phyloP scores from a whole-genome alignment of 1,284 basidiomycete genomes.

The Ceratobasidium theobromae region DNA sequence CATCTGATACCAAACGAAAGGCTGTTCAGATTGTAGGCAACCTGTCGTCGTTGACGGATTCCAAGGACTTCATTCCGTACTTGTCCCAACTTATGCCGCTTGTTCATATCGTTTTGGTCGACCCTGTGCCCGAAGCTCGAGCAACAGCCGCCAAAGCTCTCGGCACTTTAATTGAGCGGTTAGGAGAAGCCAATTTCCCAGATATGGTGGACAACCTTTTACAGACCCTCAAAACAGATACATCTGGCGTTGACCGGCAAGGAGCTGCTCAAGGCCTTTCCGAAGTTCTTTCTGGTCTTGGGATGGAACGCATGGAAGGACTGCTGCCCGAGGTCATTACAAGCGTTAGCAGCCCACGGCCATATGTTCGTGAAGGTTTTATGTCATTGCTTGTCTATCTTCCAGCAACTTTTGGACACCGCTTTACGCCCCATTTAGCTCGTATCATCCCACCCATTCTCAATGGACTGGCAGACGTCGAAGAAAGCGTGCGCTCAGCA shows the following conservation, averaged over 20 bases:
- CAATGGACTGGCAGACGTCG: slow-evolving; percentile 87
- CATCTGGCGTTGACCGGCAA: slow-evolving; percentile 94
- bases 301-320: slow-evolving; percentile 95
- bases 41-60: slow-evolving; percentile 90
- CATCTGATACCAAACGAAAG: slow-evolving; percentile 93
- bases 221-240: slow-evolving; percentile 88
- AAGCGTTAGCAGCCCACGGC: slow-evolving; percentile 85
- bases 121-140: slow-evolving; percentile 95
- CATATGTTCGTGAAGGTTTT: slow-evolving; percentile 96
- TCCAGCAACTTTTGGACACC: slow-evolving; percentile 92
- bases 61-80: slow-evolving; percentile 97
- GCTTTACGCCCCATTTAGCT: slow-evolving; percentile 94
- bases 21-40: slow-evolving; percentile 98
- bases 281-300: slow-evolving; percentile 93
- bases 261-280: slow-evolving; percentile 97
- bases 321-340: slow-evolving; percentile 92
- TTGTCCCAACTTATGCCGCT: slow-evolving; percentile 85
- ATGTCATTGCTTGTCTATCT: slow-evolving; percentile 97
- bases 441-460: slow-evolving; percentile 95
- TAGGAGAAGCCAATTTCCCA: slow-evolving; percentile 95
- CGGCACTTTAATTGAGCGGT: slow-evolving; percentile 94
- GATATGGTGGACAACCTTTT: slow-evolving; percentile 91
- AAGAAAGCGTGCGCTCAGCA: slow-evolving; percentile 93
- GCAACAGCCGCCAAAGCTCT: slow-evolving; percentile 96
- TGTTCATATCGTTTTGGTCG: slow-evolving; percentile 89